phyloP scores from a whole-genome alignment of 2,329 filamentous ascomycete genomes.

The Pseudomassariella vexata region DNA sequence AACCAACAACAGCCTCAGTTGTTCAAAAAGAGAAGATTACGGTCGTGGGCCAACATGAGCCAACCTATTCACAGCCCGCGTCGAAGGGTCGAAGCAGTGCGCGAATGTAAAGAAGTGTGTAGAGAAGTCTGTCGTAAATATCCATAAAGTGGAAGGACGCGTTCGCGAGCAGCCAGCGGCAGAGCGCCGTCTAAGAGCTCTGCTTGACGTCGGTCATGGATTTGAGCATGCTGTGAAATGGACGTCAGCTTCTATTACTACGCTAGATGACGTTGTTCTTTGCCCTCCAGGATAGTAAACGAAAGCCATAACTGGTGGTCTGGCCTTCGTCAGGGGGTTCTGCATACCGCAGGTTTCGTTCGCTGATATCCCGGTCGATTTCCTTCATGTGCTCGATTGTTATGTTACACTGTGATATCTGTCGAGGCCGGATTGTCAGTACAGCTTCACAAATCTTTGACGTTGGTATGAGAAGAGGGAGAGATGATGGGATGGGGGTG shows the following conservation, averaged over 20 bases:
- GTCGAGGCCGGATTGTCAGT: neutral
- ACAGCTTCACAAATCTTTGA: neutral
- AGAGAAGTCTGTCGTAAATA: no score
- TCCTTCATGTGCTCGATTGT: slow-evolving; percentile 44
- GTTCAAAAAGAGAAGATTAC: no score
- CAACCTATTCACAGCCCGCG: no score
- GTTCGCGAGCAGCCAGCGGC: no score
- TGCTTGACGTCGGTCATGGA: slow-evolving; percentile 28
- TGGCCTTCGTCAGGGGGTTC: neutral
- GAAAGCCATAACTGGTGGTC: slow-evolving; percentile 2
- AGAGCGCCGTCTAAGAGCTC: no score
- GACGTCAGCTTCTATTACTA: neutral
- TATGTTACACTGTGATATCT: slow-evolving; percentile 38
- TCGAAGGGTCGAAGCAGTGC: no score
- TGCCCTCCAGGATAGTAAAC: neutral
- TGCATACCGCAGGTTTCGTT: slow-evolving; percentile 41
- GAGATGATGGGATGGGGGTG: slow-evolving; percentile 10
- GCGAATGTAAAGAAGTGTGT: no score
- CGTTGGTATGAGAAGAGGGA: slow-evolving; percentile 1
- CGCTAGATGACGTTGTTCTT: neutral
- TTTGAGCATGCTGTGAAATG: slow-evolving; percentile 25
- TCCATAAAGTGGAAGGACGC: no score
- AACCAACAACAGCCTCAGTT: no score
- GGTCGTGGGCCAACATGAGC: no score
- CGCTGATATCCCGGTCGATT: slow-evolving; percentile 51